These are phyloP conservation scores for Aspergillus phoenicis DNA, from an alignment of 2,329 filamentous ascomycete species.

Conservation along the genomic window DNA sequence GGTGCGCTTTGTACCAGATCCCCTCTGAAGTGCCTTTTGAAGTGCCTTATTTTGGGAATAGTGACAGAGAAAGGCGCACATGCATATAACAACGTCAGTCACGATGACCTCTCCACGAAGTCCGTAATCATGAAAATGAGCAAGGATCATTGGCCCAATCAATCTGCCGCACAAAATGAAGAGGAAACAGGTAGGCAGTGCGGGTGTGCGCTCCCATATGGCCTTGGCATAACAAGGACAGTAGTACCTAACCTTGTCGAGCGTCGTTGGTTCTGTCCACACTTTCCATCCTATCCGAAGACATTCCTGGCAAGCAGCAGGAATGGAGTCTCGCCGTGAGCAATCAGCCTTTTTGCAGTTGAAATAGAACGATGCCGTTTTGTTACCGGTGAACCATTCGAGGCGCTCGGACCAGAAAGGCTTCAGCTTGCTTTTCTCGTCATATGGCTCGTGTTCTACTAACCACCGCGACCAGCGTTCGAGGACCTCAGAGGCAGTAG, in stretches of 20 bases:
- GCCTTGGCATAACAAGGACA: constrained; percentile 9
- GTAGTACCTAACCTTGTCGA: constrained; percentile 9
- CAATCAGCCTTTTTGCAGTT: constrained; percentile 7
- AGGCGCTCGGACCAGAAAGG: constrained; percentile 20
- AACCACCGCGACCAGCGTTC: constrained; percentile 21
- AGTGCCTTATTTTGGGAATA: not conserved
- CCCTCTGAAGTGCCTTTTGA: not conserved
- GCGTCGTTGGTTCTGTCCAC: constrained; percentile 8
- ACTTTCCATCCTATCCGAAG: constrained; percentile 19
- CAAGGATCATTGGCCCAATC: not conserved
- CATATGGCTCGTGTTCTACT: constrained; percentile 10
- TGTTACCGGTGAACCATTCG: constrained; percentile 1
- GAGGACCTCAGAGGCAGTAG: constrained; percentile 11
- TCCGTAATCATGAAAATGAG: not conserved
- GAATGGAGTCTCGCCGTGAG: not conserved
- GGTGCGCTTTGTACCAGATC: not conserved
- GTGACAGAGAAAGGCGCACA: not conserved
- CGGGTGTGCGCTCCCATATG: not conserved
- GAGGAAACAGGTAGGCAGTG: not conserved
- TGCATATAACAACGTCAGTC: not conserved
- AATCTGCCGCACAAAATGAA: not conserved
- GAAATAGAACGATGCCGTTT: constrained; percentile 10
- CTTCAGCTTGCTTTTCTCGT: constrained; percentile 7
- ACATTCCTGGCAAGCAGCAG: constrained; percentile 16
- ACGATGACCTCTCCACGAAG: not conserved